Evolutionary conservation across 257 asterid genomes (phyloP), one percentile per base, ranked within the genome.

Genomic region (Echium plantagineum): DNA sequence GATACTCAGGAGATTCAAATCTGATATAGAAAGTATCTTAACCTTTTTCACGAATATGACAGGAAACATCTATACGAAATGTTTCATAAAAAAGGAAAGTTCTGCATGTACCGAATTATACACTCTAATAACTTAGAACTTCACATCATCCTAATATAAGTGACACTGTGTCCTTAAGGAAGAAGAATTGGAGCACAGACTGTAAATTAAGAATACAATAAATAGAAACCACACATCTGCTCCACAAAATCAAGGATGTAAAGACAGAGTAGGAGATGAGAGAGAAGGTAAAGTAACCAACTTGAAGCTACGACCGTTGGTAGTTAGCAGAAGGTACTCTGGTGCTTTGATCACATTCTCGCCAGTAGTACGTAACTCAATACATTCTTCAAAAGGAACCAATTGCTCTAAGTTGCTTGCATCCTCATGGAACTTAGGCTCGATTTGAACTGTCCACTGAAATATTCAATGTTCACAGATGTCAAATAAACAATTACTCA

Each of bases 291-390:
- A 57, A 55, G 68, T 65, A 64, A 82, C 83, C 75, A 70, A 91
- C 98, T 83, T 91, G 97, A 91, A 91, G 59, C 78, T 85, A 69
- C 94, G 94, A 48, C 98, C 98, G 56, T 88, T 91, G 63, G 89
- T 81, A 66, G 94, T 88, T 75, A 91, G 79, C 69, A 88, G 98
- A 68, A 91, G 89, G 74, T 69, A 91, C 78, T 82, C 97, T 30
- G 98, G 98, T 74, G 94, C 90, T 81, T 74, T 86, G 69, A 85
- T 94, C 67, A 86, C 94, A 46, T 72, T 59, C 66, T 69, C 89
- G 66, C 75, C 84, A 48, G 94, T 83, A 66, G 95, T 85, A 67
- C 65, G 80, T 61, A 91, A 77, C 80, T 84, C 78, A 68, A 91
- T 75, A 66, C 82, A 77, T 71, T 85, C 97, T 71, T 91, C 98